A percentile compares a stretch with the other conserved stretches of the same genome.
phyloP scores from a whole-genome alignment of 495 filamentous ascomycete species.

The Podospora pseudocomata region DNA sequence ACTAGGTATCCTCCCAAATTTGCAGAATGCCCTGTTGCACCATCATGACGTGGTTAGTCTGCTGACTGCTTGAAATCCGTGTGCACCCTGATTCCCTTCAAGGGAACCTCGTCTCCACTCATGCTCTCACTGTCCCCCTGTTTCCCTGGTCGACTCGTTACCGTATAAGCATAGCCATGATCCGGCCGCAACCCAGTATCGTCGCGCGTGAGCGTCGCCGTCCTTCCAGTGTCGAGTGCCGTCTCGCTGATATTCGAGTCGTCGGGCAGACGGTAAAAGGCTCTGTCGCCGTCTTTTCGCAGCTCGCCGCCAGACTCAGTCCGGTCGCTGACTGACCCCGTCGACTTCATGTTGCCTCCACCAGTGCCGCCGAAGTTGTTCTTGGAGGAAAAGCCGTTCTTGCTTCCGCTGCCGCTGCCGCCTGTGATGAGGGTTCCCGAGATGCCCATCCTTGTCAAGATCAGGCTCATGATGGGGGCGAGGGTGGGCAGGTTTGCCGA shows the following conservation, averaged over 20 bases:
- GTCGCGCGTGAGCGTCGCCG: background rate
- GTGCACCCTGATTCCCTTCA: constrained; percentile 13
- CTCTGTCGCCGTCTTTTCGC: background rate
- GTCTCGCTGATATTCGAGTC: background rate
- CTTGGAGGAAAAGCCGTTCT: background rate
- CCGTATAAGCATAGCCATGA: constrained; percentile 8
- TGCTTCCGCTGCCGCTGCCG: background rate
- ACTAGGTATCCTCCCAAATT: background rate
- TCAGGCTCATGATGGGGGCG: constrained; percentile 26
- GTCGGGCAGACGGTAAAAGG: constrained; percentile 15
- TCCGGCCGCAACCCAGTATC: constrained; percentile 9
- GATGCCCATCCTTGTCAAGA: constrained; percentile 6
- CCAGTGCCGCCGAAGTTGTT: constrained; percentile 7
- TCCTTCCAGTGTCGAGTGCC: background rate
- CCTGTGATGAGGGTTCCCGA: constrained; percentile 3
- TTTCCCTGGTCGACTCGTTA: constrained; percentile 11
- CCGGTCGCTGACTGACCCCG: background rate
- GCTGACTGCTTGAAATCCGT: constrained; percentile 6
- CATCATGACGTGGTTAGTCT: background rate
- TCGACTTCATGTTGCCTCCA: background rate
- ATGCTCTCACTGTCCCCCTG: constrained; percentile 2
- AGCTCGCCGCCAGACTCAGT: background rate
- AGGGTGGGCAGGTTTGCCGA: constrained; percentile 47
- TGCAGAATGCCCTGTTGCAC: background rate
- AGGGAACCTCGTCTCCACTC: constrained; percentile 13